Evolutionary conservation across 306 rosid species (phyloP).

Genomic region (Rubus idaeus): DNA sequence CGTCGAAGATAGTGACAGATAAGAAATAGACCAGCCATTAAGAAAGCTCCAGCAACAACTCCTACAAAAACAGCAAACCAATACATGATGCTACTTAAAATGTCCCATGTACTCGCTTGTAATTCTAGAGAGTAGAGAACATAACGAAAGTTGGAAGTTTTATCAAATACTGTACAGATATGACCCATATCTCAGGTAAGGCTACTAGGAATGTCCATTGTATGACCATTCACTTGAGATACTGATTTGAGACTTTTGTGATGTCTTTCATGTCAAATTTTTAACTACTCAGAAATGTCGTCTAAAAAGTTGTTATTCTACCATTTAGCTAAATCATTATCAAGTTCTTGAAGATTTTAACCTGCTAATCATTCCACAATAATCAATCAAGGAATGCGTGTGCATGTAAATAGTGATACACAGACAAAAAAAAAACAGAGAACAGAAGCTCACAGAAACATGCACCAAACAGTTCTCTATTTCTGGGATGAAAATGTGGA

Average conservation of each 20-base stretch:
- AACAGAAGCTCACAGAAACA: not conserved
- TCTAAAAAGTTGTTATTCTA: not conserved
- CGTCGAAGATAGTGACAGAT: conserved; percentile 56
- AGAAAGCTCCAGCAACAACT: conserved; percentile 46
- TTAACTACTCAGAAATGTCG: not conserved
- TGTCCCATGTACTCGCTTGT: not conserved
- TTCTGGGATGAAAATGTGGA: not conserved
- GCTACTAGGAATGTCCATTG: not conserved
- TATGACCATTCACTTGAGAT: not conserved
- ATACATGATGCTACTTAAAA: conserved; percentile 18
- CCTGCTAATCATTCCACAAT: not conserved
- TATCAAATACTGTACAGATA: not conserved
- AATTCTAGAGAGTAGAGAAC: not conserved
- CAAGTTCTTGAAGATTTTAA: not conserved
- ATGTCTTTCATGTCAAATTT: not conserved
- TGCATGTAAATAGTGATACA: not conserved
- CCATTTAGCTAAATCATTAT: not conserved
- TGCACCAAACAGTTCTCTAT: not conserved
- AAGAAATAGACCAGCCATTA: conserved; percentile 49
- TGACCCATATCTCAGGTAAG: conserved; percentile 6
- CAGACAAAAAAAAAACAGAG: not conserved
- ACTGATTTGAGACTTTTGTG: not conserved
- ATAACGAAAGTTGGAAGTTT: not conserved
- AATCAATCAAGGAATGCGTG: not conserved
- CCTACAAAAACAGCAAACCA: conserved; percentile 40